Conservation (phyloP, 768 basidiomycete species). For the Lactarius indigo region DNA sequence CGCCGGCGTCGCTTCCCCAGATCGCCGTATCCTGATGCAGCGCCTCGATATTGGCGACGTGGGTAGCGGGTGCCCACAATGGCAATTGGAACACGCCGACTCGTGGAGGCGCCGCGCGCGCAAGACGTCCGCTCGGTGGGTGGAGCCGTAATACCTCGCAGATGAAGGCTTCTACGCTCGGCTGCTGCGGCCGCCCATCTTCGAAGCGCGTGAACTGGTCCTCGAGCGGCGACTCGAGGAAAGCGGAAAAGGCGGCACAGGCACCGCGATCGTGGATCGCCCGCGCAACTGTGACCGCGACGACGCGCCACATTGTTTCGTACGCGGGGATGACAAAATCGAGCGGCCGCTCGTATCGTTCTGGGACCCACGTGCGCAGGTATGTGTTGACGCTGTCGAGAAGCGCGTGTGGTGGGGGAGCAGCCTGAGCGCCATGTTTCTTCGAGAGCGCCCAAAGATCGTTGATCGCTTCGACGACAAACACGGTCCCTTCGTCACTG, state of each 20-base stretch:
- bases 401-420: slow-evolving; percentile 31
- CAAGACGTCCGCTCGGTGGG: slow-evolving; percentile 50
- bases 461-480: slow-evolving; percentile 43
- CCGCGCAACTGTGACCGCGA: slow-evolving; percentile 44
- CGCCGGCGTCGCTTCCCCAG: slow-evolving; percentile 37
- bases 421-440: slow-evolving; percentile 26
- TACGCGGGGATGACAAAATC: slow-evolving; percentile 56
- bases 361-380: slow-evolving; percentile 42
- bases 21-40: slow-evolving; percentile 30
- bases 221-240: slow-evolving; percentile 34
- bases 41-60: slow-evolving; percentile 29
- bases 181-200: slow-evolving; percentile 7
- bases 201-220: slow-evolving; percentile 31
- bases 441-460: slow-evolving; percentile 48
- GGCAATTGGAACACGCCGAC: slow-evolving; percentile 8
- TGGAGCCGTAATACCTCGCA: slow-evolving; percentile 46
- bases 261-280: slow-evolving; percentile 33
- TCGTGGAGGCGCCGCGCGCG: slow-evolving; percentile 27
- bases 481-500: background rate
- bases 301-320: slow-evolving; percentile 61
- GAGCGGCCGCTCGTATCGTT: slow-evolving; percentile 39
- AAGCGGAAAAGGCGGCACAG: slow-evolving; percentile 35
- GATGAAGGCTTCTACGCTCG: slow-evolving; percentile 39
- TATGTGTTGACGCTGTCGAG: slow-evolving; percentile 36
- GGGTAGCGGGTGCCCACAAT: slow-evolving; percentile 13